A percentile compares a stretch with the other conserved stretches of the same genome.
phyloP scores from a whole-genome alignment of 2,329 filamentous ascomycete genomes.

The Monosporascus ibericus region DNA sequence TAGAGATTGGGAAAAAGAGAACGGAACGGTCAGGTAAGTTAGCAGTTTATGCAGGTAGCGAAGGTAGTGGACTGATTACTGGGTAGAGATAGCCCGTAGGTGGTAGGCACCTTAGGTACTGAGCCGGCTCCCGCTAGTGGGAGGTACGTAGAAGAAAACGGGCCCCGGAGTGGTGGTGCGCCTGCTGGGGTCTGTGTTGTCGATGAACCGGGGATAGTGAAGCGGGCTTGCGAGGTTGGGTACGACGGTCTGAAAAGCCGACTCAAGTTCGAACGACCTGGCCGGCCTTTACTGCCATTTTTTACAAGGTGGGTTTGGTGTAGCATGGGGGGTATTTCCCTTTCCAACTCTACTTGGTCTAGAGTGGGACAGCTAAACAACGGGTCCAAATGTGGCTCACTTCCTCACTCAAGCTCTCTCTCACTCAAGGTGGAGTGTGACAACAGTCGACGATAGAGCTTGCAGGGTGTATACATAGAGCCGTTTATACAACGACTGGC shows the following conservation, averaged over 20 bases:
- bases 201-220: background rate
- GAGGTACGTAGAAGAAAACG: background rate
- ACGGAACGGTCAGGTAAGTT: constrained; percentile 4
- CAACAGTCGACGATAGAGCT: background rate
- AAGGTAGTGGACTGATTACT: background rate
- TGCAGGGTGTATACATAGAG: background rate
- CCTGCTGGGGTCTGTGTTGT: background rate
- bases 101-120: background rate
- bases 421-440: background rate
- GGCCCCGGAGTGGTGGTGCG: background rate
- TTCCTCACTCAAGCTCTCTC: background rate
- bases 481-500: background rate
- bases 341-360: background rate
- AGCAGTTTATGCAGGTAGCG: constrained; percentile 1
- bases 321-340: background rate
- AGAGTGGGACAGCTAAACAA: background rate
- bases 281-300: background rate
- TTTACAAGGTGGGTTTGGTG: background rate
- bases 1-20: constrained; percentile 9
- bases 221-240: background rate
- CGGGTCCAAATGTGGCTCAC: background rate
- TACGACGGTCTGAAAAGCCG: background rate
- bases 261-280: background rate
- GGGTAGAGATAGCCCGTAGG: background rate
- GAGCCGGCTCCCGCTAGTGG: background rate